Evolutionary conservation across 164 flowering plant species (phyloP), one percentile per base, ranked within the genome.

Genomic region (Litsea cubeba): DNA sequence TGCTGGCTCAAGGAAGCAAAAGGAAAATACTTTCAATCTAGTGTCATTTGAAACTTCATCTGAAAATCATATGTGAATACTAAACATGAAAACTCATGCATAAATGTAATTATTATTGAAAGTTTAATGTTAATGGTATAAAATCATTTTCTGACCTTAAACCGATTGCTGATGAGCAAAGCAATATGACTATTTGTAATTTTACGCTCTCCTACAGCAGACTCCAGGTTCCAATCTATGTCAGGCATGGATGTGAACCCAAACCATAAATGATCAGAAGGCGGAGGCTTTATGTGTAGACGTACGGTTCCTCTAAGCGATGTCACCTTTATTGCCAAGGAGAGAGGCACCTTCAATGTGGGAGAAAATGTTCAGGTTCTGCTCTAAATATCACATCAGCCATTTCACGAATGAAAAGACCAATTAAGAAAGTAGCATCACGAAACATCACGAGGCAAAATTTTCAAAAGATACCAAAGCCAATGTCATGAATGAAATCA

Each of bases 231-330:
- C 71, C 91, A 88, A 54, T 92, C 90, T 72, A 96, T 87, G 57
- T 92, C 90, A 60, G 99, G 99, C 97, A 92, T 90, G 57, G 90
- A 85, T 65, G 95, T 86, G 83, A 96, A 96, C 50, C 90, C 84
- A 82, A 83, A 84, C 99, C 98, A 96, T 46, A 96, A 68, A 76
- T 87, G 95, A 83, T 96, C 98, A 26, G 99, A 94, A 72, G 99
- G 99, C 30, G 99, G 98, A 10, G 98, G 93, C 85, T 96, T 96
- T 80, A 94, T 85, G 65, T 87, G 86, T 35, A 96, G 28, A 69
- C 93, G 83, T 74, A 92, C 2, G 30, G 94, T 90, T 78, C 98
- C 98, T 71, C 88, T 86, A 74, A 96, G 81, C 15, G 94, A 87
- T 46, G 91, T 76, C 60, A 96, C 84, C 85, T 83, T 85, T 81